Evolutionary conservation across 2,329 filamentous ascomycete species (phyloP).

Genomic region (Talaromyces sp.): DNA sequence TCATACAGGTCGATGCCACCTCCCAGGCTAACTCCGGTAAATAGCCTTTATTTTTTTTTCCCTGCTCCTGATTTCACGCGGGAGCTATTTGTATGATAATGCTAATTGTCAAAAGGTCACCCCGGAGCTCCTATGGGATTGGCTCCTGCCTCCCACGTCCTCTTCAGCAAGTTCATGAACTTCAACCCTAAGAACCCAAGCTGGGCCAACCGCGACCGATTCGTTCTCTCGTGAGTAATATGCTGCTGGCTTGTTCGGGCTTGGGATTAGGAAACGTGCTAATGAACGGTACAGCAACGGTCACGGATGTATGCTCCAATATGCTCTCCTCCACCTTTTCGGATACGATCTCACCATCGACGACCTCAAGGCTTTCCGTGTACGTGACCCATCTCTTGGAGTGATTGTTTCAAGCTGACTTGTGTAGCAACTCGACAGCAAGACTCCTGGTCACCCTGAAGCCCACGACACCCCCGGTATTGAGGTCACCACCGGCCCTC

Average conservation of each 20-base stretch:
- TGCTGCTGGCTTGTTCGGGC: not conserved
- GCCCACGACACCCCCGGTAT: slow-evolving; percentile 93
- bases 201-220: slow-evolving; percentile 96
- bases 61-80: not conserved
- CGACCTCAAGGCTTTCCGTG: slow-evolving; percentile 93
- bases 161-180: slow-evolving; percentile 98
- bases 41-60: not conserved
- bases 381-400: slow-evolving; percentile 48
- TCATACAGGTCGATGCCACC: slow-evolving; percentile 86
- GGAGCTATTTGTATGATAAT: not conserved
- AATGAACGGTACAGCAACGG: slow-evolving; percentile 66
- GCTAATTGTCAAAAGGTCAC: slow-evolving; percentile 91
- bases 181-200: slow-evolving; percentile 99
- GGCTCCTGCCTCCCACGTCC: slow-evolving; percentile 92
- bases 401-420: slow-evolving; percentile 20
- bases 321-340: slow-evolving; percentile 94
- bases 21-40: slow-evolving; percentile 85
- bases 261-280: not conserved
- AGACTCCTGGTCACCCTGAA: slow-evolving; percentile 94
- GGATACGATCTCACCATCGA: slow-evolving; percentile 83
- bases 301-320: slow-evolving; percentile 99
- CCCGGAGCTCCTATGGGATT: slow-evolving; percentile 97
- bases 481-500: slow-evolving; percentile 96
- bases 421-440: slow-evolving; percentile 63
- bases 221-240: slow-evolving; percentile 89